These are phyloP conservation scores for Cercospora berteroae DNA, from an alignment of 2,329 filamentous ascomycete genomes.

Conservation along the genomic window DNA sequence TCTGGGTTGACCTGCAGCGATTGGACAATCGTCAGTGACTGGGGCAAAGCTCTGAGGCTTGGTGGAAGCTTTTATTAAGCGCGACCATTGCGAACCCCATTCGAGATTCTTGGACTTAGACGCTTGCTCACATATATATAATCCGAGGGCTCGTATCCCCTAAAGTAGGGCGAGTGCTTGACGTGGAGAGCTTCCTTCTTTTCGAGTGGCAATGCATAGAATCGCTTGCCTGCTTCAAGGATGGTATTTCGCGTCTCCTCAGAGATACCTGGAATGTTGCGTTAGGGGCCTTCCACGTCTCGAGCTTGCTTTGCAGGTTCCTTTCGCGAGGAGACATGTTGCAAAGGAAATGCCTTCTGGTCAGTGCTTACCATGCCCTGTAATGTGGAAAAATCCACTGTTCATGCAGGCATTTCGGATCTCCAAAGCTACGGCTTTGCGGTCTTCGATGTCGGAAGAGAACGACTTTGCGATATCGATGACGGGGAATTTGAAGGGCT, in stretches of 20 bases:
- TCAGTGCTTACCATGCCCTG: constrained; percentile 32
- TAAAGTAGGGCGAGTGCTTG: constrained; percentile 41
- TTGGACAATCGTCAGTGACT: background rate
- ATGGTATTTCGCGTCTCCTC: constrained; percentile 33
- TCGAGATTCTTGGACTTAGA: background rate
- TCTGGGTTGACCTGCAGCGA: constrained; percentile 36
- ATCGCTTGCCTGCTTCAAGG: constrained; percentile 41
- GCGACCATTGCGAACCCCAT: background rate
- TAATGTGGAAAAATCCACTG: constrained; percentile 45
- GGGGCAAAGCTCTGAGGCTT: background rate
- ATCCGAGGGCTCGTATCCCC: constrained; percentile 45
- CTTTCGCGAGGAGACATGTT: background rate
- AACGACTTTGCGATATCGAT: constrained; percentile 43
- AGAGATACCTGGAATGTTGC: constrained; percentile 28
- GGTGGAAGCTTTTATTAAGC: background rate
- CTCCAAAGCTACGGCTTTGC: constrained; percentile 40
- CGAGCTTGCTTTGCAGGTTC: background rate
- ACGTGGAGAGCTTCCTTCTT: constrained; percentile 44
- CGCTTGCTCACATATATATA: constrained; percentile 36
- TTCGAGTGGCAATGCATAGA: constrained; percentile 34
- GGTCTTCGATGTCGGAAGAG: constrained; percentile 33
- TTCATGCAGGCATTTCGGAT: constrained; percentile 42
- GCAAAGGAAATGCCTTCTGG: background rate
- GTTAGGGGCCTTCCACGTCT: background rate
- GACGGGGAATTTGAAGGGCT: constrained; percentile 38